Conservation (phyloP, 176 grass and related monocot species). For the Tillandsia leiboldiana region DNA sequence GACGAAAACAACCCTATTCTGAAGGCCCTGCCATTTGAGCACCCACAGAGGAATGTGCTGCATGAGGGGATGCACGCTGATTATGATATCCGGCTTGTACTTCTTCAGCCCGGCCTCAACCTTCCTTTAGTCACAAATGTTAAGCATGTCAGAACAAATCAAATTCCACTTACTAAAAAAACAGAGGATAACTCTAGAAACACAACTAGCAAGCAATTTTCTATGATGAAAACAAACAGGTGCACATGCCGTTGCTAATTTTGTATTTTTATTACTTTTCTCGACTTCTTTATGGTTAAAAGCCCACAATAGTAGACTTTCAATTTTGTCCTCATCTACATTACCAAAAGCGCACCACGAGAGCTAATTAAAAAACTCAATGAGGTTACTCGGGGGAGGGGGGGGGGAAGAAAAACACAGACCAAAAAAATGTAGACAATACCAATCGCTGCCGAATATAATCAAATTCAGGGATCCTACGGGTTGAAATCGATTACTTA, state of each 20-base stretch:
- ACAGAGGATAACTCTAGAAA: neutral
- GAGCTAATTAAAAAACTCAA: neutral
- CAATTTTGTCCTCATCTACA: no score
- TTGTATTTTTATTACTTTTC: no score
- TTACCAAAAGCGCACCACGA: neutral
- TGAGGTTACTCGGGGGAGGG: no score
- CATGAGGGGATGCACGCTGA: conserved; percentile 99
- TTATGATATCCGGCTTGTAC: conserved; percentile 99
- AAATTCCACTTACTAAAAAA: neutral
- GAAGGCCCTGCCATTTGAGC: conserved; percentile 97
- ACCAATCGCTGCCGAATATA: no score
- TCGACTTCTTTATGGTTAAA: no score
- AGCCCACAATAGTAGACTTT: no score
- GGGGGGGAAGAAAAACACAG: neutral
- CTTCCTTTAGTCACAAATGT: conserved; percentile 66
- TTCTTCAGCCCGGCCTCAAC: conserved; percentile 98
- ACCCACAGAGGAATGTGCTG: conserved; percentile 98
- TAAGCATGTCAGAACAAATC: neutral
- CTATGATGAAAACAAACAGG: neutral
- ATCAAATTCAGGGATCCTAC: no score
- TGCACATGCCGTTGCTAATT: no score
- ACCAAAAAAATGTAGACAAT: neutral
- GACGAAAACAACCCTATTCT: conserved; percentile 71
- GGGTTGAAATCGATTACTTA: no score
- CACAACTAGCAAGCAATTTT: neutral